phyloP scores from a whole-genome alignment of 2,329 filamentous ascomycete species.

The Paraphaeosphaeria sporulosa region DNA sequence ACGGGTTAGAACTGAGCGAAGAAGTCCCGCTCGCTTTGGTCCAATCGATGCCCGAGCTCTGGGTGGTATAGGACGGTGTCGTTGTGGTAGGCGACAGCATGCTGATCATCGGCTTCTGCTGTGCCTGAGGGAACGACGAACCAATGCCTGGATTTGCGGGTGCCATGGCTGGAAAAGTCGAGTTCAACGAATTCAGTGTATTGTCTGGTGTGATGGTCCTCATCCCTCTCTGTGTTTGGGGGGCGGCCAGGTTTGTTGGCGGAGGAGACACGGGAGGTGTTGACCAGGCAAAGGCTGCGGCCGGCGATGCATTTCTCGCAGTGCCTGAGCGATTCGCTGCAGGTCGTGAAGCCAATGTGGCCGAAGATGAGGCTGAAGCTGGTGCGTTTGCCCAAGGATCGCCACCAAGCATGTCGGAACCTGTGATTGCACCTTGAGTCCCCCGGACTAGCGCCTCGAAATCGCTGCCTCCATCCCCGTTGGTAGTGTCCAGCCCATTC shows the following conservation, averaged over 20 bases:
- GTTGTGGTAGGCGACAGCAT: conserved; percentile 35
- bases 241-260: conserved; percentile 32
- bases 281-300: conserved; percentile 57
- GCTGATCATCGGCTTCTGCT: conserved; percentile 47
- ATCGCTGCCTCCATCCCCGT: conserved; percentile 71
- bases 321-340: conserved; percentile 34
- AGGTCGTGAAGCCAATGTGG: conserved; percentile 41
- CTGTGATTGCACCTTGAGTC: conserved; percentile 47
- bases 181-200: conserved; percentile 51
- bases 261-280: conserved; percentile 48
- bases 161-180: conserved; percentile 46
- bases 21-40: conserved; percentile 31
- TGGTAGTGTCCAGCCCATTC: conserved; percentile 65
- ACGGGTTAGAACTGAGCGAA: conserved; percentile 30
- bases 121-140: conserved; percentile 46
- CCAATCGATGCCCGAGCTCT: conserved; percentile 40
- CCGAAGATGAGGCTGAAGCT: conserved; percentile 40
- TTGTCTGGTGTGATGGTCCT: conserved; percentile 63
- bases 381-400: conserved; percentile 52
- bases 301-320: conserved; percentile 37
- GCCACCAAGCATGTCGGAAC: conserved; percentile 52
- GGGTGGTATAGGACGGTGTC: conserved; percentile 34
- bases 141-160: conserved; percentile 45
- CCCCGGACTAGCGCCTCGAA: conserved; percentile 91
- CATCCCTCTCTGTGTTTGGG: conserved; percentile 37